phyloP scores from a whole-genome alignment of 352 stramenopile species.

The Pseudoperonospora humuli region DNA sequence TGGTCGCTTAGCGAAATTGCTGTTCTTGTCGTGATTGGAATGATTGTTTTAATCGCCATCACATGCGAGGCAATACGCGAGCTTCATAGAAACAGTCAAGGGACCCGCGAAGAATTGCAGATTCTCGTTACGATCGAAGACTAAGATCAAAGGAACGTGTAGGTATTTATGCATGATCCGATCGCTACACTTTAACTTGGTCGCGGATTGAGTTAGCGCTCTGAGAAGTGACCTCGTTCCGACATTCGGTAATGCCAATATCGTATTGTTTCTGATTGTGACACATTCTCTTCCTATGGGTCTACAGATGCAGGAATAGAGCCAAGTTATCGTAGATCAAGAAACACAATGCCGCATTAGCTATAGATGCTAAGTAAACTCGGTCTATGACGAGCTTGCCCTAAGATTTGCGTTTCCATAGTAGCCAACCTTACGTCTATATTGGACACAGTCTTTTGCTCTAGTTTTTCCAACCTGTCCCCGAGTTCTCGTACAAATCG shows the following conservation, averaged over 20 bases:
- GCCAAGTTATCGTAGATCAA: too few relatives aligned
- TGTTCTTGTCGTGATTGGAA: conserved; percentile 19
- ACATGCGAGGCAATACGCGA: conserved; percentile 25
- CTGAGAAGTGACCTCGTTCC: too few relatives aligned
- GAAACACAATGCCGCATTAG: too few relatives aligned
- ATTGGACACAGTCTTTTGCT: conserved; percentile 8
- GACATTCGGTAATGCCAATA: too few relatives aligned
- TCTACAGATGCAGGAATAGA: too few relatives aligned
- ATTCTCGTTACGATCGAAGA: conserved; percentile 28
- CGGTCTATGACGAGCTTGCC: neutral
- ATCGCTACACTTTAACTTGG: too few relatives aligned
- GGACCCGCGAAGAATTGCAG: conserved; percentile 16
- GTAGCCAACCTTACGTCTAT: conserved; percentile 7
- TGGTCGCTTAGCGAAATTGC: conserved; percentile 28
- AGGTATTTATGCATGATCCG: neutral
- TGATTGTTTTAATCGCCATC: conserved; percentile 21
- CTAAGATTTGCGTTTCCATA: neutral
- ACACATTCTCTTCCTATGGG: too few relatives aligned
- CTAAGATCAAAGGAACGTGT: conserved; percentile 8
- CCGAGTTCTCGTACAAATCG: conserved; percentile 30
- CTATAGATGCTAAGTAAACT: neutral
- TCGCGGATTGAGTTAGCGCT: neutral
- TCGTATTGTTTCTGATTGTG: too few relatives aligned
- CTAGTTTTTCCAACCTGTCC: conserved; percentile 11
- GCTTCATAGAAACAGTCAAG: conserved; percentile 17